Conservation (phyloP, 2,329 filamentous ascomycete genomes). For the Fonsecaea pedrosoi region DNA sequence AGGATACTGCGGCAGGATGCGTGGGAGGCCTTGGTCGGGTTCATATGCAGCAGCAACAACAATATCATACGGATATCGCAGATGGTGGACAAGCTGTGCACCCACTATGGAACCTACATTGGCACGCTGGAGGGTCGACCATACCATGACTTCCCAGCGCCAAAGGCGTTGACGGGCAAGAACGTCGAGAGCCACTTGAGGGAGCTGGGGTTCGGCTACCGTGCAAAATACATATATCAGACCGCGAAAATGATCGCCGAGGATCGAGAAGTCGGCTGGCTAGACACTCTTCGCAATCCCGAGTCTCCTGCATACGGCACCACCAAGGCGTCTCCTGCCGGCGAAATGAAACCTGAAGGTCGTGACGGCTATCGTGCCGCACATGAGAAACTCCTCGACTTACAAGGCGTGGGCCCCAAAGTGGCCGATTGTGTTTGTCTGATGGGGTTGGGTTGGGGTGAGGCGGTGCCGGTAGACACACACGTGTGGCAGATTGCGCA, state of each 20-base stretch:
- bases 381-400: conserved; percentile 76
- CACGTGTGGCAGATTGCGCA: conserved; percentile 99
- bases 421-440: conserved; percentile 96
- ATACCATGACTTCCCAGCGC: conserved; percentile 87
- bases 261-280: conserved; percentile 74
- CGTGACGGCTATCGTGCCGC: conserved; percentile 76
- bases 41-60: conserved; percentile 99
- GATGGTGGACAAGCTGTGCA: conserved; percentile 93
- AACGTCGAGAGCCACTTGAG: conserved; percentile 82
- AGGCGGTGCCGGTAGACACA: conserved; percentile 94
- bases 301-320: conserved; percentile 68
- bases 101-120: conserved; percentile 80
- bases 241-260: conserved; percentile 78
- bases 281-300: conserved; percentile 78
- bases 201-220: conserved; percentile 88
- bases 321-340: conserved; percentile 51
- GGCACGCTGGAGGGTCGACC: conserved; percentile 71
- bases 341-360: conserved; percentile 57
- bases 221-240: conserved; percentile 88
- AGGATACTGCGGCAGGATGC: conserved; percentile 92
- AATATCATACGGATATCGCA: conserved; percentile 94
- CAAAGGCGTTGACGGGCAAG: conserved; percentile 72
- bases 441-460: conserved; percentile 95
- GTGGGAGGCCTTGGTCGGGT: conserved; percentile 91
- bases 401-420: conserved; percentile 93